phyloP scores from a whole-genome alignment of 805 yeast genomes.

The Metschnikowia arizonensis region DNA sequence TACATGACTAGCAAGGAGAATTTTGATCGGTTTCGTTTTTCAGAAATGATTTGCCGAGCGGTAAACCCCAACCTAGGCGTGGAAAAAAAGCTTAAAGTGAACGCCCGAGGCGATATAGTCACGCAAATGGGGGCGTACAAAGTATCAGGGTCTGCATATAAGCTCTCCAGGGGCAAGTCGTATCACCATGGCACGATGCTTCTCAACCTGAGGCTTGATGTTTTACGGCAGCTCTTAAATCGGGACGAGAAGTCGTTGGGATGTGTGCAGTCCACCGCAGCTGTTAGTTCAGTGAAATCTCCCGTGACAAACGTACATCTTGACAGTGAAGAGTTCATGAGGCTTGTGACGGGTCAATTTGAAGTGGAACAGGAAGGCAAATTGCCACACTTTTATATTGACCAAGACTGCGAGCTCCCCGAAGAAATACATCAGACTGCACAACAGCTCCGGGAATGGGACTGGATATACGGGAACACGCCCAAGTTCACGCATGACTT shows the following conservation, averaged over 20 bases:
- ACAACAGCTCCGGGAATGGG: constrained; percentile 50
- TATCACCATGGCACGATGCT: constrained; percentile 98
- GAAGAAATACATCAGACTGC: constrained; percentile 40
- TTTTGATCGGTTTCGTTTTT: constrained; percentile 59
- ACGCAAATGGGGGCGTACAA: constrained; percentile 44
- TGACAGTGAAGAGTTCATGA: constrained; percentile 42
- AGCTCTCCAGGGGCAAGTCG: constrained; percentile 73
- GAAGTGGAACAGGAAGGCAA: constrained; percentile 20
- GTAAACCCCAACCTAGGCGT: constrained; percentile 21
- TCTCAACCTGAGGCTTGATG: constrained; percentile 57
- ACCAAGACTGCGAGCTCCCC: constrained; percentile 26
- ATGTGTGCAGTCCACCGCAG: constrained; percentile 42
- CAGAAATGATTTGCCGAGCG: constrained; percentile 37
- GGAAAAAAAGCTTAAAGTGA: constrained; percentile 42
- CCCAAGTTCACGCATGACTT: constrained; percentile 65
- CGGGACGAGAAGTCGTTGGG: constrained; percentile 41
- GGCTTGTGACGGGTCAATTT: constrained; percentile 41
- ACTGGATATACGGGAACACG: constrained; percentile 73
- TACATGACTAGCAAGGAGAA: constrained; percentile 64
- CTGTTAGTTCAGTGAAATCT: constrained; percentile 74
- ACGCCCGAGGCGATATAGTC: constrained; percentile 77
- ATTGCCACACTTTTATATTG: constrained; percentile 19
- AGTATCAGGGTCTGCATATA: constrained; percentile 91
- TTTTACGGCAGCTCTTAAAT: constrained; percentile 56
- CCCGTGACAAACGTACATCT: constrained; percentile 67